Evolutionary conservation across 441 rosid species (phyloP).

Genomic region (Syzygium syzygioides): DNA sequence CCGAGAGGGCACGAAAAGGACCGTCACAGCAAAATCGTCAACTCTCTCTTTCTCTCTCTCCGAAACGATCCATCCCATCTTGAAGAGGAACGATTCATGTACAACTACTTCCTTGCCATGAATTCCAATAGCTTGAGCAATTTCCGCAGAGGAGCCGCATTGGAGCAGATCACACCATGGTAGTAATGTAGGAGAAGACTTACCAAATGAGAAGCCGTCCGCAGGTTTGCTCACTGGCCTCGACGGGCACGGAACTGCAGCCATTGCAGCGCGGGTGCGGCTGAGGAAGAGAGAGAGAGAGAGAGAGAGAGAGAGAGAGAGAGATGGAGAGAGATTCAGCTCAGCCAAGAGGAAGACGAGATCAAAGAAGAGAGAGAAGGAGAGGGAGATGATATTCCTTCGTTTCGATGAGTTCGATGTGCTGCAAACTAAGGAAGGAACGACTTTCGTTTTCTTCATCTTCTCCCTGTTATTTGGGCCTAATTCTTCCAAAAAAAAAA

Average conservation of each 20-base stretch:
- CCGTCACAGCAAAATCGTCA: not conserved
- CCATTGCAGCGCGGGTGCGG: not conserved
- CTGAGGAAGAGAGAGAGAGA: not conserved
- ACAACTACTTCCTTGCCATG: not conserved
- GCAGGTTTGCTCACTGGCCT: not conserved
- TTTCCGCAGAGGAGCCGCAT: not conserved
- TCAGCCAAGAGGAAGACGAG: not conserved
- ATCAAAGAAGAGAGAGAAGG: not conserved
- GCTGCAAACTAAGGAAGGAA: not conserved
- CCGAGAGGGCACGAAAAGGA: not conserved
- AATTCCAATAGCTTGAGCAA: not conserved
- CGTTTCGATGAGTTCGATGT: constrained; percentile 1
- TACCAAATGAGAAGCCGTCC: not conserved
- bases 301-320: not conserved
- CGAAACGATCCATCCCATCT: not conserved
- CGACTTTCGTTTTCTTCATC: not conserved
- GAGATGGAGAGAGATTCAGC: not conserved
- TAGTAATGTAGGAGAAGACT: not conserved
- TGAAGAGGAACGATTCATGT: not conserved
- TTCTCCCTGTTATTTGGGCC: not conserved
- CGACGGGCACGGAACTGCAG: not conserved
- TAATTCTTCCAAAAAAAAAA: no score
- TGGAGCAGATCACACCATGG: not conserved
- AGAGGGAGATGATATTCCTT: not conserved
- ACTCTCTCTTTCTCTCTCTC: not conserved